Percentiles rank a stretch among this genome's conserved stretches.
Evolutionary conservation across 2,329 filamentous ascomycete species (phyloP).

Genomic region (Colletotrichum chlorophyti): DNA sequence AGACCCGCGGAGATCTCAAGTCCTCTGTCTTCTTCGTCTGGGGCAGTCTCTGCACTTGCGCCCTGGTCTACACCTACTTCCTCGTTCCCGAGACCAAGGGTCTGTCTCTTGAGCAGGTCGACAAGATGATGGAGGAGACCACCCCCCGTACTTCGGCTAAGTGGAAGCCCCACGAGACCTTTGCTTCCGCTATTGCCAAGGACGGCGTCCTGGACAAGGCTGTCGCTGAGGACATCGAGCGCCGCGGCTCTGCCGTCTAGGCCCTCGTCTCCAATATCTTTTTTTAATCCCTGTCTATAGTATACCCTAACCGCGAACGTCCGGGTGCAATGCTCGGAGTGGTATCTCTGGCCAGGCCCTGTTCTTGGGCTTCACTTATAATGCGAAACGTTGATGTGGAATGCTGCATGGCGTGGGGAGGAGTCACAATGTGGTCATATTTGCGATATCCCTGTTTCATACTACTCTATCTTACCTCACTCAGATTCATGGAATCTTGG

Average conservation of each 20-base stretch:
- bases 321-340: neutral
- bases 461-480: neutral
- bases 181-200: conserved; percentile 59
- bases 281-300: conserved; percentile 12
- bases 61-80: conserved; percentile 74
- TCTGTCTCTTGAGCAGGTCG: conserved; percentile 79
- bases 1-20: conserved; percentile 68
- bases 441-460: conserved; percentile 12
- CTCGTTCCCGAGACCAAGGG: conserved; percentile 79
- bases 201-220: conserved; percentile 39
- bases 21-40: conserved; percentile 79
- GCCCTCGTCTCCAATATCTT: conserved; percentile 37
- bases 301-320: conserved; percentile 3
- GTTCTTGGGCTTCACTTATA: conserved; percentile 9
- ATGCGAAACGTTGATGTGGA: conserved; percentile 26
- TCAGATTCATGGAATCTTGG: too few relatives aligned
- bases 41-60: conserved; percentile 69
- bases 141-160: conserved; percentile 77
- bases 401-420: conserved; percentile 23
- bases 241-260: conserved; percentile 41
- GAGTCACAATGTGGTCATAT: conserved; percentile 4
- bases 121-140: conserved; percentile 89
- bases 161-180: conserved; percentile 78
- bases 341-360: conserved; percentile 4
- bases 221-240: conserved; percentile 36